Evolutionary conservation across 768 basidiomycete genomes (phyloP), one percentile per base, ranked within the genome.

Genomic region (Boletus rex-veris): DNA sequence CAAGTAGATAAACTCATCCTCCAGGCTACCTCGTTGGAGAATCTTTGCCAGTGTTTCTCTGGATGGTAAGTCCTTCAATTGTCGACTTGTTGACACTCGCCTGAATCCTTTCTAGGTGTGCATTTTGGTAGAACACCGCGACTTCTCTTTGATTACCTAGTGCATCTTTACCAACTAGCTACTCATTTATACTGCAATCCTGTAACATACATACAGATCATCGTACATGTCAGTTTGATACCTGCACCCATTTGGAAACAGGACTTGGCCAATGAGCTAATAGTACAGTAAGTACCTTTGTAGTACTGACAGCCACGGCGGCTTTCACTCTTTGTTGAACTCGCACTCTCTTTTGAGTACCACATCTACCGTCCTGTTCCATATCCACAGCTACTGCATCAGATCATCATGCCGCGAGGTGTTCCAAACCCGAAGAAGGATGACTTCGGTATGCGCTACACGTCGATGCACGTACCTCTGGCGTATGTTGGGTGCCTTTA

Each of bases 31-130:
- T 87, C 91, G 14, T 70, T 98, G 41, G 95, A 98, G 71, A 97
- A 98, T 69, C 82, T 98, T 3, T 97, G 93, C 69, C 95, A 96
- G 68, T 94, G 92, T 65, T 97, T 96, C 77, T 90, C 92, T 57
- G 94, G 94, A 69, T 96, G 93, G 94, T 88, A 63, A 41, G 54
- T 33, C 37, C 11, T 26, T 52, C 11, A 12, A 16, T 43, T 31
- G 28, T 26, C 49, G 7, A 2, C 21, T 8, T 30, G 18, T 58
- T 41, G 30, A 30, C 30, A 50, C 45, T 51, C 31, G 31, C 15
- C 44, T 35, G 7, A 58, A 11, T n/a, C 28, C 48, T 56, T 38
- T 37, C 15, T 54, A 81, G 80, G 80, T 89, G 87, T 73, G 87
- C 88, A 39, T 90, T 89, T 73, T 90, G 88, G 88, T 90, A 72